Percentiles rank a stretch among this genome's conserved stretches.
These are phyloP conservation scores for Skeletonema costatum DNA, from an alignment of 108 stramenopile genomes.

Conservation along the genomic window DNA sequence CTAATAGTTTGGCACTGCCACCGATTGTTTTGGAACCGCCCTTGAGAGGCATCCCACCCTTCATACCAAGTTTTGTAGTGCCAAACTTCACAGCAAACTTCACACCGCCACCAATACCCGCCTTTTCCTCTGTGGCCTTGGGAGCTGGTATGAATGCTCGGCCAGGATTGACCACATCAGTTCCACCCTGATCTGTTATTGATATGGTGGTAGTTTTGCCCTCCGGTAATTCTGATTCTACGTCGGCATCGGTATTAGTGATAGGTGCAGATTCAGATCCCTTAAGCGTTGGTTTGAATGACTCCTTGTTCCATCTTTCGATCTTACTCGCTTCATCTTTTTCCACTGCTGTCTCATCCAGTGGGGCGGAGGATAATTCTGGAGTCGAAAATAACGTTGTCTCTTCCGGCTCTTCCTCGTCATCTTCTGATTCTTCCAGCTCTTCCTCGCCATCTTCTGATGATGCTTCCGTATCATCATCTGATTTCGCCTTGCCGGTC, in stretches of 20 bases:
- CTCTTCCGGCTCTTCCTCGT: not conserved
- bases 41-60: not conserved
- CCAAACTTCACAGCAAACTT: not conserved
- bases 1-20: not conserved
- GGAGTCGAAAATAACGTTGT: not conserved
- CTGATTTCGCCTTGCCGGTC: not conserved
- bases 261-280: not conserved
- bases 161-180: not conserved
- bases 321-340: not conserved
- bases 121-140: not conserved
- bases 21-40: not conserved
- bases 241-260: not conserved
- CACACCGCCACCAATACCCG: not conserved
- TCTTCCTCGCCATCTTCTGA: not conserved
- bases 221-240: not conserved
- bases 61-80: not conserved
- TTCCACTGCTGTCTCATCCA: not conserved
- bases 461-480: not conserved
- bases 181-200: not conserved
- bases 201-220: constrained; percentile 2
- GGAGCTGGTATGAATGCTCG: not conserved
- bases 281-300: not conserved
- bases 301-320: not conserved
- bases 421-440: not conserved
- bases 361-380: not conserved